Conservation (phyloP, 2,329 filamentous ascomycete genomes). For the Fusarium redolens region DNA sequence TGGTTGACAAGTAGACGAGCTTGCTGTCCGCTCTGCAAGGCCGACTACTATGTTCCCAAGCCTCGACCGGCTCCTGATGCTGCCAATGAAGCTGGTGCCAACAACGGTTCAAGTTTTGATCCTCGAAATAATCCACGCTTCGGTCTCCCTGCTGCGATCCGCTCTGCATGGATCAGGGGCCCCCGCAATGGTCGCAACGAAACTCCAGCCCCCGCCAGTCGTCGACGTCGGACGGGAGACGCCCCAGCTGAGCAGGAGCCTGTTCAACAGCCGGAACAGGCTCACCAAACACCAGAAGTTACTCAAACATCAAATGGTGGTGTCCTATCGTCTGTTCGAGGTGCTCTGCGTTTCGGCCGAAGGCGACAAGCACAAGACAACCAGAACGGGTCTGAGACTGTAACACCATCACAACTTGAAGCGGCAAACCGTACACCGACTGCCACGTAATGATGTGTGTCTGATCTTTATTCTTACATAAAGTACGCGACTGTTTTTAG, state of each 20-base stretch:
- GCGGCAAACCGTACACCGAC: slow-evolving; percentile 51
- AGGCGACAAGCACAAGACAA: slow-evolving; percentile 37
- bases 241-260: slow-evolving; percentile 15
- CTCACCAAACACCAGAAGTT: slow-evolving; percentile 19
- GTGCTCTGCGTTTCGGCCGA: slow-evolving; percentile 49
- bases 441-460: slow-evolving; percentile 27
- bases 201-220: slow-evolving; percentile 14
- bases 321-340: slow-evolving; percentile 49
- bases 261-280: slow-evolving; percentile 18
- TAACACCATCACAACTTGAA: slow-evolving; percentile 62
- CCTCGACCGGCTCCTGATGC: slow-evolving; percentile 70
- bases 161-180: slow-evolving; percentile 54
- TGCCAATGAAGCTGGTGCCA: slow-evolving; percentile 50
- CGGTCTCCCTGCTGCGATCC: slow-evolving; percentile 59
- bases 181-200: slow-evolving; percentile 14
- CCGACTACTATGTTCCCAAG: slow-evolving; percentile 96
- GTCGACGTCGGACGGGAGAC: slow-evolving; percentile 22
- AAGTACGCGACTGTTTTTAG: slow-evolving; percentile 41
- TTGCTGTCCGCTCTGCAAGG: slow-evolving; percentile 97
- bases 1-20: slow-evolving; percentile 95
- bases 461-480: slow-evolving; percentile 27
- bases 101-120: slow-evolving; percentile 44
- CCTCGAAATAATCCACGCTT: slow-evolving; percentile 57
- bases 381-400: slow-evolving; percentile 31
- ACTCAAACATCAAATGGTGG: slow-evolving; percentile 35